Base-by-base conservation (phyloP, 2,329 filamentous ascomycete genomes). In the Bipolaris oryzae region DNA sequence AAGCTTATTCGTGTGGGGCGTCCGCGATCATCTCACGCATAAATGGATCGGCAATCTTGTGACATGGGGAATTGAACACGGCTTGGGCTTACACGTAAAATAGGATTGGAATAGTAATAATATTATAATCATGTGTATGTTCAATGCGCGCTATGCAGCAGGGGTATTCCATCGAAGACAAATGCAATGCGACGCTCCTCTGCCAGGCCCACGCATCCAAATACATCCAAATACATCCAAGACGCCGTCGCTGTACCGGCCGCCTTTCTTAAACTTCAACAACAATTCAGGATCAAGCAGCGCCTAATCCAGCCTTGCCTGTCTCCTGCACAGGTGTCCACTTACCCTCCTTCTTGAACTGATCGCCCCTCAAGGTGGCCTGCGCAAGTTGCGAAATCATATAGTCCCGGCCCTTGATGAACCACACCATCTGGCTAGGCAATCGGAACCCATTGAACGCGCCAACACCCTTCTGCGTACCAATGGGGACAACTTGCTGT, bases 321-420 rank as follows among this genome's bases (percentile, higher is more conserved):
- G 58, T 47, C 23, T 61, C 56, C 21, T 67, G 63, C 31, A 70
- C 61, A 10, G 71, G 70, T 53, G 68, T 71, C 70, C 71, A 77
- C 56, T 73, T 74, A 34, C 51, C 61, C 57, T 76, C 74, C 61
- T 75, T 77, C 65, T 71, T 71, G 55, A 61, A 76, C 51, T 65
- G 50, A 39, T 68, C 66, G 1, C 74, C 74, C 42, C 64, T 65
- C 11, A 76, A 5, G n/a, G 68, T 68, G 2, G 41, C 50, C 52
- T 63, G 49, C 10, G 68, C 74, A 58, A 72, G 47, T 53, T 68
- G 59, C 9, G 62, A 55, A 34, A 69, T 59, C 62, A 80, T 66
- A 48, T 76, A 80, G 53, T 80, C 78, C 49, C 74, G 69, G 10
- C 78, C 77, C 67, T 81, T 81, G 54, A 79, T 74, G 58, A 73